Base-by-base conservation (phyloP, 2,329 filamentous ascomycete genomes). In the Penicillium nordicum region DNA sequence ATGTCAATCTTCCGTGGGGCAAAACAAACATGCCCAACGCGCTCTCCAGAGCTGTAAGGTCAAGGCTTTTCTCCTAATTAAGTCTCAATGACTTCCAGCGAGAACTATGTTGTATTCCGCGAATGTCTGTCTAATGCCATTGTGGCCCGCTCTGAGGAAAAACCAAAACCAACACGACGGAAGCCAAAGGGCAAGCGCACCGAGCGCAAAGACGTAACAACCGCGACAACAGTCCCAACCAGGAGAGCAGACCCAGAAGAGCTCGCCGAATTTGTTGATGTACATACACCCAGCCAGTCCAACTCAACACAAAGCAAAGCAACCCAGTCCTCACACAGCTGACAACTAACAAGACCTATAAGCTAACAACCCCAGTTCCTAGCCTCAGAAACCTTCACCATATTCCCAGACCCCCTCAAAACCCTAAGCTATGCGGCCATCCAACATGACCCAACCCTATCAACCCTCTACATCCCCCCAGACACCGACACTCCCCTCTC, bases 211-310 rank as follows among this genome's bases (percentile, higher is more conserved):
- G 59, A 57, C 18, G 49, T 34, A 51, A 46, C 43, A 52, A 41
- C 29, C 36, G 57, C 21, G 59, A 60, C 25, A 45, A 55, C 34
- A 42, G 32, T 27, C 16, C 48, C 29, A 43, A 44, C 57, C 27
- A 62, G 64, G 23, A 59, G 64, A 50, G 67, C 73, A 18, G 78
- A 84, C 63, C 83, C 82, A 5, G 87, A 88, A 63, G 89, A 92
- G 53, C 75, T 94, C 23, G 83, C 84, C 27, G 91, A 95, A 1
- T 95, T 95, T 73, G 85, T 89, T 52, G 86, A 92, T 64, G 82
- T 84, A 76, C 38, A 66, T 61, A 18, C 21, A 43, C 41, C 34
- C 38, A 18, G 14, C 41, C 14, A 38, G 23, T 7, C 14, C 32
- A 46, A 30, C 18, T 21, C 11, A 42, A n/a, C 10, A 8, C 41